Evolutionary conservation across 352 stramenopile genomes (phyloP).

Genomic region (Globisporangium nunn): DNA sequence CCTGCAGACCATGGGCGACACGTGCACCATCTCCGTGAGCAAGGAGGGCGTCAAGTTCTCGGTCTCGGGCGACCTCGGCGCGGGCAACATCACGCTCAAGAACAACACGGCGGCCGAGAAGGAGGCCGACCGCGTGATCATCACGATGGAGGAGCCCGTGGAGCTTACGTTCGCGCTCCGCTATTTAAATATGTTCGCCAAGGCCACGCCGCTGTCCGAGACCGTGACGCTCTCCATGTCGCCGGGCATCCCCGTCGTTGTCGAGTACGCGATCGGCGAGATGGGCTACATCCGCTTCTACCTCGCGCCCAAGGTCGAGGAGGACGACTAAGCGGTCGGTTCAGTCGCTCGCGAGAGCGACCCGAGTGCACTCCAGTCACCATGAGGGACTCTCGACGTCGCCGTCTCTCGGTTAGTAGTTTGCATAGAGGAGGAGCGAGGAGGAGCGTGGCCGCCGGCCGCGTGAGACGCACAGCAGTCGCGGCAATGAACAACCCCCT

Average conservation of each 20-base stretch:
- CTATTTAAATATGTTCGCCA: constrained; percentile 99
- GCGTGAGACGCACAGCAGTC: too few relatives aligned
- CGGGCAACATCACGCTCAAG: constrained; percentile 93
- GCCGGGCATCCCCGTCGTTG: constrained; percentile 95
- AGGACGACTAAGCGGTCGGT: constrained; percentile 86
- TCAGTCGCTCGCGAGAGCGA: too few relatives aligned
- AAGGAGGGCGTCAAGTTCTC: constrained; percentile 99
- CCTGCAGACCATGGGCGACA: constrained; percentile 97
- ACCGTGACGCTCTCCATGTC: constrained; percentile 97
- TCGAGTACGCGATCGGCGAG: constrained; percentile 98
- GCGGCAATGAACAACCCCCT: too few relatives aligned
- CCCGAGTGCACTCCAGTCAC: too few relatives aligned
- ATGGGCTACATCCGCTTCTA: constrained; percentile 98
- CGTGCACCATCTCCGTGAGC: constrained; percentile 92
- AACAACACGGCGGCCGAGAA: constrained; percentile 86
- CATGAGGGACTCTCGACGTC: too few relatives aligned
- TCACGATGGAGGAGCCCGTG: constrained; percentile 98
- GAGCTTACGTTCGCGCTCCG: constrained; percentile 98
- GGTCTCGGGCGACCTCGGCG: constrained; percentile 94
- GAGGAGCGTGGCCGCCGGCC: too few relatives aligned
- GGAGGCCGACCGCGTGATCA: constrained; percentile 90
- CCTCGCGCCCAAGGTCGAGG: constrained; percentile 99
- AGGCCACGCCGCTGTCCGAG: constrained; percentile 94
- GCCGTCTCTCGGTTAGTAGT: too few relatives aligned
- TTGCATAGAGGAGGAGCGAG: too few relatives aligned